Percentiles rank a stretch among this genome's conserved stretches.
Evolutionary conservation across 441 rosid genomes (phyloP).

Genomic region (Capsella rubella): DNA sequence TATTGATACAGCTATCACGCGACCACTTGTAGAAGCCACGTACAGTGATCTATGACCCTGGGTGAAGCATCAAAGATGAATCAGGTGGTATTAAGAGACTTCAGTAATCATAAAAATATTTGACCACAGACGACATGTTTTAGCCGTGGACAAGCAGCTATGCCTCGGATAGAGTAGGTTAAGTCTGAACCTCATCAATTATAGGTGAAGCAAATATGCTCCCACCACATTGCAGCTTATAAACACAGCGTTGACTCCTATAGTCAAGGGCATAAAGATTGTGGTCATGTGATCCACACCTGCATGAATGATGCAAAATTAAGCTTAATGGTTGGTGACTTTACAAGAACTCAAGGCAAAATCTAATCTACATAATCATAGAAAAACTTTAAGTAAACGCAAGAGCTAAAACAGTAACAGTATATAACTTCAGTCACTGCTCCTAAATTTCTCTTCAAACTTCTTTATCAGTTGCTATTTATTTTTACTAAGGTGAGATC

Average conservation of each 20-base stretch:
- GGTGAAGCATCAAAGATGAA: conserved; percentile 29
- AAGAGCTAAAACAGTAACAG: background rate
- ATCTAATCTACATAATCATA: conserved; percentile 19
- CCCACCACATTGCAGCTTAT: conserved; percentile 80
- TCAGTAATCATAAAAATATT: background rate
- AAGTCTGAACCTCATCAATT: conserved; percentile 77
- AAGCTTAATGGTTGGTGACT: conserved; percentile 19
- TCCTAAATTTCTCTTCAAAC: conserved; percentile 23
- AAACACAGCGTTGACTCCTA: conserved; percentile 66
- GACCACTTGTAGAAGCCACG: conserved; percentile 90
- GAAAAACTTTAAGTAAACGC: conserved; percentile 10
- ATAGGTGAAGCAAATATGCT: conserved; percentile 92
- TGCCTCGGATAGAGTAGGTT: conserved; percentile 8
- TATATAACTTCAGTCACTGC: conserved; percentile 11
- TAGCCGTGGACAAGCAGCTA: conserved; percentile 26
- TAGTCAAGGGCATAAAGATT: conserved; percentile 90
- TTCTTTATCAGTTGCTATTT: conserved; percentile 10
- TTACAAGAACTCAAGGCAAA: background rate
- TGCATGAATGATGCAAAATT: conserved; percentile 45
- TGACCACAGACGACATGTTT: conserved; percentile 8
- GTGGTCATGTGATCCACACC: conserved; percentile 98
- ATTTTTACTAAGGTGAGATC: background rate
- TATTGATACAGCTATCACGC: conserved; percentile 76
- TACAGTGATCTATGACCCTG: conserved; percentile 64
- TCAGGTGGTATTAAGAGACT: conserved; percentile 21